phyloP scores from a whole-genome alignment of 179 eudicot genomes.

The Nepenthes alata region DNA sequence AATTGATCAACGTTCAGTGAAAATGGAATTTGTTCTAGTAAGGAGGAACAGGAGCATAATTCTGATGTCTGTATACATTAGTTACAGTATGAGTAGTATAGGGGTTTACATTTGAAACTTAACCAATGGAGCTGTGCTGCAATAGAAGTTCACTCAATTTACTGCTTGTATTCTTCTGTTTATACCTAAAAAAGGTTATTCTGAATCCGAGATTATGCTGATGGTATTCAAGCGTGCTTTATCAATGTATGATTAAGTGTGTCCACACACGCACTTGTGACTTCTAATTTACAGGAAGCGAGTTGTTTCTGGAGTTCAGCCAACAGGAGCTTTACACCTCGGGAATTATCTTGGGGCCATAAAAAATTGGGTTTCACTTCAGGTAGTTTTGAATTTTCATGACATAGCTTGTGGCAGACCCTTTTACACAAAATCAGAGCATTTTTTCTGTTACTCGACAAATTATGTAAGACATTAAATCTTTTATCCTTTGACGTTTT shows the following conservation, averaged over 20 bases:
- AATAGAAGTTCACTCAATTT: no score
- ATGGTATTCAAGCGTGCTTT: neutral
- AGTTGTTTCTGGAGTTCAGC: slow-evolving; percentile 96
- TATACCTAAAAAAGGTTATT: no score
- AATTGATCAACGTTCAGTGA: no score
- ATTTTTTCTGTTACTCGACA: neutral
- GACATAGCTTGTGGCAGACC: neutral
- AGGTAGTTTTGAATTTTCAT: slow-evolving; percentile 32
- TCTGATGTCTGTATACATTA: no score
- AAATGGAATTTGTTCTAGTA: no score
- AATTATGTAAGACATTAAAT: no score
- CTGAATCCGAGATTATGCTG: neutral
- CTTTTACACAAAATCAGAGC: neutral
- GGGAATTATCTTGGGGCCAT: slow-evolving; percentile 98
- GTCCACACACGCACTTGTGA: neutral
- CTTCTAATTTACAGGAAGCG: slow-evolving; percentile 51
- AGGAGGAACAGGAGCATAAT: no score
- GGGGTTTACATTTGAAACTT: no score
- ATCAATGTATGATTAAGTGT: neutral
- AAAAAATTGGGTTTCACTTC: slow-evolving; percentile 78
- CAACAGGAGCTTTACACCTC: slow-evolving; percentile 88
- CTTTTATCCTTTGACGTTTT: no score
- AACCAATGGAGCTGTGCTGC: no score
- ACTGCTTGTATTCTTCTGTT: no score
- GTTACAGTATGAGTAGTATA: no score